These are phyloP conservation scores for Mucor ambiguus DNA, from an alignment of 371 early-diverging fungal species.

Conservation along the genomic window DNA sequence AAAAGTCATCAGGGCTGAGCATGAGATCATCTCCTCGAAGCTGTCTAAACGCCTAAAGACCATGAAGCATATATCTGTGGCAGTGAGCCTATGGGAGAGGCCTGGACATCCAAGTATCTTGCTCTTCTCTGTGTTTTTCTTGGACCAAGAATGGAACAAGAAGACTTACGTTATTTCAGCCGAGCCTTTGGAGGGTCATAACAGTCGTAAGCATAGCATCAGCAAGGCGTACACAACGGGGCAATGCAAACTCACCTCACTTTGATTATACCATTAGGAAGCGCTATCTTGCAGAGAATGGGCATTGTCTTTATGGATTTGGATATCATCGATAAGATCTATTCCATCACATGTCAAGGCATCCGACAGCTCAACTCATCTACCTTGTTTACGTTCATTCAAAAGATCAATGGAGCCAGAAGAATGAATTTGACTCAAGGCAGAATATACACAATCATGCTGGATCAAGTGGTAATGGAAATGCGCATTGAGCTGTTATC, in stretches of 20 bases:
- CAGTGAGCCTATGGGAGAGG: not conserved
- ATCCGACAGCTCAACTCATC: not conserved
- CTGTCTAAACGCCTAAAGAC: not conserved
- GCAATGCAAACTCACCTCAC: not conserved
- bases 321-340: not conserved
- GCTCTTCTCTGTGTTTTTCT: not conserved
- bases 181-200: not conserved
- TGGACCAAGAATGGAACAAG: not conserved
- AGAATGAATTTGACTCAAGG: not conserved
- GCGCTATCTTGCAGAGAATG: not conserved
- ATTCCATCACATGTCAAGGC: not conserved
- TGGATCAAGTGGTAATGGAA: not conserved
- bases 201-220: not conserved
- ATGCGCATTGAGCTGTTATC: not conserved
- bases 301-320: not conserved
- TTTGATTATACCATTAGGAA: not conserved
- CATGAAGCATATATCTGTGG: not conserved
- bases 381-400: not conserved
- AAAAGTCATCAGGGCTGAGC: not conserved
- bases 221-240: too few relatives aligned
- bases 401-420: not conserved
- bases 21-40: not conserved
- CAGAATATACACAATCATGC: not conserved
- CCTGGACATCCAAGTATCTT: not conserved
- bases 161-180: not conserved